Percentiles rank a stretch among this genome's conserved stretches.
phyloP scores from a whole-genome alignment of 202 grass and related monocot genomes.

The Hordeum pubiflorum region DNA sequence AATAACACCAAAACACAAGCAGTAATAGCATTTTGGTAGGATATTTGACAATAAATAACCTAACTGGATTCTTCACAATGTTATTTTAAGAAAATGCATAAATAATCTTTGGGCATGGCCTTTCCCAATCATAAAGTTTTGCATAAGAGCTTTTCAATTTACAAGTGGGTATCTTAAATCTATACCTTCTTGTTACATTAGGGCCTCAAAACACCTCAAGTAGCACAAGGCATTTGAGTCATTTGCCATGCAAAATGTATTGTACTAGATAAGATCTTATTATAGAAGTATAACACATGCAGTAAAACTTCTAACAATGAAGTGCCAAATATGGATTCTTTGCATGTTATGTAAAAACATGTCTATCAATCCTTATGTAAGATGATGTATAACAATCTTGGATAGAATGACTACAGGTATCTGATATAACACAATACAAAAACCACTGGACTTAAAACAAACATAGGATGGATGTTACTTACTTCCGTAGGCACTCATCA shows the following conservation, averaged over 20 bases:
- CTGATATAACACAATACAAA: background rate
- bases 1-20: background rate
- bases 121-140: background rate
- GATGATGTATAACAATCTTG: background rate
- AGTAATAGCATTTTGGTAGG: background rate
- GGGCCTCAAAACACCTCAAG: background rate
- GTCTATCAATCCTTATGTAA: background rate
- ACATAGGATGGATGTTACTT: constrained; percentile 19
- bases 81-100: background rate
- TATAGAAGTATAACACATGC: background rate
- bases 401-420: background rate
- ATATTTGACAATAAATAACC: background rate
- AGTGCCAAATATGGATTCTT: background rate
- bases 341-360: background rate
- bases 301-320: background rate
- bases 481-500: constrained; percentile 91
- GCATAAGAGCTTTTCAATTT: background rate
- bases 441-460: background rate
- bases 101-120: background rate
- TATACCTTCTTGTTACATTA: background rate
- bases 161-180: background rate
- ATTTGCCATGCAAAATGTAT: background rate
- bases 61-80: background rate
- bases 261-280: background rate
- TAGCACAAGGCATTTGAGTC: background rate